Evolutionary conservation across 2,329 filamentous ascomycete species (phyloP).

Genomic region (Fusarium oligoseptatum): DNA sequence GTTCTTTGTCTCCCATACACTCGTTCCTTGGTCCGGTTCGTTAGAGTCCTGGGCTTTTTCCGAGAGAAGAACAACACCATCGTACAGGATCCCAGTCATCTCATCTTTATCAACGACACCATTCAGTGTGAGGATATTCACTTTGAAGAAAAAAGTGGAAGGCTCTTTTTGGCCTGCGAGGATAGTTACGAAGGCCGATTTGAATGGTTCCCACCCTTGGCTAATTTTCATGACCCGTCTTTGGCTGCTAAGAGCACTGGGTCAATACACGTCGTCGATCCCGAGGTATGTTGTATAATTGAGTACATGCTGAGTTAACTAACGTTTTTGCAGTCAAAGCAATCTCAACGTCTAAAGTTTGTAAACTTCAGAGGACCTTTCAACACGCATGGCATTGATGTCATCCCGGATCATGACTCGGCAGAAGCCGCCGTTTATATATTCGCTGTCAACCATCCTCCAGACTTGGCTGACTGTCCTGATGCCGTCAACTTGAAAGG

Average conservation of each 20-base stretch:
- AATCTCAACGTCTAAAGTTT: slow-evolving; percentile 54
- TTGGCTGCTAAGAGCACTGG: slow-evolving; percentile 54
- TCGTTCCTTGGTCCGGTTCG: background rate
- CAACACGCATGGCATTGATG: slow-evolving; percentile 71
- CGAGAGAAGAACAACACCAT: background rate
- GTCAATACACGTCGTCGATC: slow-evolving; percentile 66
- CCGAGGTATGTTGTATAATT: slow-evolving; percentile 55
- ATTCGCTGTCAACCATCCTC: slow-evolving; percentile 71
- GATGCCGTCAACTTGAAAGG: slow-evolving; percentile 7
- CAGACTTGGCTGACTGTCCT: slow-evolving; percentile 58
- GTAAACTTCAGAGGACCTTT: slow-evolving; percentile 67
- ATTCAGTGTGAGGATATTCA: slow-evolving; percentile 72
- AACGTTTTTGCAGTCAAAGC: background rate
- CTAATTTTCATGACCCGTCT: slow-evolving; percentile 56
- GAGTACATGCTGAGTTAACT: background rate
- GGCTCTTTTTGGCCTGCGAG: slow-evolving; percentile 70
- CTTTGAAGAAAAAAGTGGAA: slow-evolving; percentile 60
- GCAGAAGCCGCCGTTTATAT: slow-evolving; percentile 64
- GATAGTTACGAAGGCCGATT: slow-evolving; percentile 57
- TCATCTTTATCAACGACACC: slow-evolving; percentile 62
- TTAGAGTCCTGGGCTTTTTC: background rate
- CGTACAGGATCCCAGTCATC: background rate
- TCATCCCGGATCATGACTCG: slow-evolving; percentile 62
- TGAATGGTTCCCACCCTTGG: slow-evolving; percentile 66
- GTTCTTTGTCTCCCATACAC: background rate